These are phyloP conservation scores for Paracamarosporium sp. DNA, from an alignment of 2,329 filamentous ascomycete genomes.

Conservation along the genomic window DNA sequence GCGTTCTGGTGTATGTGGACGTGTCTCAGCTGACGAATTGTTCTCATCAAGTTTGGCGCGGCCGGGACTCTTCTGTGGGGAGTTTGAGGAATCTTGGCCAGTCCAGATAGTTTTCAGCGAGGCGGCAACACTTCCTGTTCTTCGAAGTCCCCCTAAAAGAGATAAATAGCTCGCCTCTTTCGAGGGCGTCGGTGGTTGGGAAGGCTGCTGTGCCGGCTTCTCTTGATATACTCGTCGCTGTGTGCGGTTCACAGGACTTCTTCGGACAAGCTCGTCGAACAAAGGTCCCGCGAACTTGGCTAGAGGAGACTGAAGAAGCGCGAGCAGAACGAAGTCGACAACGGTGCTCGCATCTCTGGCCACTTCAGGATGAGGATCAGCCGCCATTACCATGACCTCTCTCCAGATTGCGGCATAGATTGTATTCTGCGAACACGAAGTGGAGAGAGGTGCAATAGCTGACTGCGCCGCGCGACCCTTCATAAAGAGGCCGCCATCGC, in stretches of 20 bases:
- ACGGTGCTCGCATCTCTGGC: slow-evolving; percentile 84
- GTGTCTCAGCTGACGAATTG: slow-evolving; percentile 76
- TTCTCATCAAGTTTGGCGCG: slow-evolving; percentile 63
- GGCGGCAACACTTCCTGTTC: slow-evolving; percentile 69
- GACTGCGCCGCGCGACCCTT: slow-evolving; percentile 28
- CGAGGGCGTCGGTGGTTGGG: slow-evolving; percentile 56
- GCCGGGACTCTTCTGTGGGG: slow-evolving; percentile 33
- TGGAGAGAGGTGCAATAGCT: slow-evolving; percentile 14
- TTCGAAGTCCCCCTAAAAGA: slow-evolving; percentile 63
- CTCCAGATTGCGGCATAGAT: slow-evolving; percentile 96
- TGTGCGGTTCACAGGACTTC: slow-evolving; percentile 54
- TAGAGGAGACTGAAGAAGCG: slow-evolving; percentile 78
- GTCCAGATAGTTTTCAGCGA: slow-evolving; percentile 68
- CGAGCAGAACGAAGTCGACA: slow-evolving; percentile 82
- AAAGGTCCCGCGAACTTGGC: slow-evolving; percentile 72
- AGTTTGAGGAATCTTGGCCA: slow-evolving; percentile 37
- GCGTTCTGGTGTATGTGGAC: slow-evolving; percentile 65
- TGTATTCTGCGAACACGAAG: slow-evolving; percentile 74
- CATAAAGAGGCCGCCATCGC: slow-evolving; percentile 38
- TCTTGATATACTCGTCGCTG: slow-evolving; percentile 43
- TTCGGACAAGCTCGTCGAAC: slow-evolving; percentile 71
- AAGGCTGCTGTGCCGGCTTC: slow-evolving; percentile 50
- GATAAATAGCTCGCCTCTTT: slow-evolving; percentile 65
- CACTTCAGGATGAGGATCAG: slow-evolving; percentile 94
- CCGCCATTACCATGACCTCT: slow-evolving; percentile 85